Percentiles rank a stretch among this genome's conserved stretches.
Conservation (phyloP, 805 yeast genomes). For the Saccharomycopsis sp. region DNA sequence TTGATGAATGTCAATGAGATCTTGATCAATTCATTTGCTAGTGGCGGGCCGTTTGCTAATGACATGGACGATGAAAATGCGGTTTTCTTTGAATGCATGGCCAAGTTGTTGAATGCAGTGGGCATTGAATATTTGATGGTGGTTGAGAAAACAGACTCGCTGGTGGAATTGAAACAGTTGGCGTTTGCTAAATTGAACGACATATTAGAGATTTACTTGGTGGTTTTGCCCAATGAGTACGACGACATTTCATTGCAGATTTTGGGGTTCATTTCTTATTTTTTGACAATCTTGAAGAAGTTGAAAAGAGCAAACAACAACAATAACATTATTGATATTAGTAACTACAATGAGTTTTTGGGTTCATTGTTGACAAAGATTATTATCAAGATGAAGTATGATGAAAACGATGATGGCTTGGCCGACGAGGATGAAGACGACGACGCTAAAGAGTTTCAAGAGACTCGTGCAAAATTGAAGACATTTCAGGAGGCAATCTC, state of each 20-base stretch:
- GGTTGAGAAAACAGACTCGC: conserved; percentile 45
- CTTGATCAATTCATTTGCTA: conserved; percentile 18
- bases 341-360: conserved; percentile 40
- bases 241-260: conserved; percentile 84
- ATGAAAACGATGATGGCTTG: conserved; percentile 56
- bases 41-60: too few relatives aligned
- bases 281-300: conserved; percentile 61
- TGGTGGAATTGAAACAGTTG: conserved; percentile 29
- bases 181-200: conserved; percentile 40
- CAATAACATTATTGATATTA: conserved; percentile 28
- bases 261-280: conserved; percentile 71
- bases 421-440: conserved; percentile 59
- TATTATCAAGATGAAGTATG: conserved; percentile 71
- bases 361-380: conserved; percentile 58
- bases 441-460: conserved; percentile 67
- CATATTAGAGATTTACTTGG: conserved; percentile 64
- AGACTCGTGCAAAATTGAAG: conserved; percentile 65
- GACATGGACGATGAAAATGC: conserved; percentile 31
- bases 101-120: conserved; percentile 63
- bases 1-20: conserved; percentile 43
- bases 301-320: conserved; percentile 34
- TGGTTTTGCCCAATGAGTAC: conserved; percentile 68
- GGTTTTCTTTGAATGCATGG: conserved; percentile 67
- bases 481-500: conserved; percentile 79
- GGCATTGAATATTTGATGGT: conserved; percentile 70